These are phyloP conservation scores for Xylaria sp. DNA, from an alignment of 2,329 filamentous ascomycete species.

Conservation along the genomic window DNA sequence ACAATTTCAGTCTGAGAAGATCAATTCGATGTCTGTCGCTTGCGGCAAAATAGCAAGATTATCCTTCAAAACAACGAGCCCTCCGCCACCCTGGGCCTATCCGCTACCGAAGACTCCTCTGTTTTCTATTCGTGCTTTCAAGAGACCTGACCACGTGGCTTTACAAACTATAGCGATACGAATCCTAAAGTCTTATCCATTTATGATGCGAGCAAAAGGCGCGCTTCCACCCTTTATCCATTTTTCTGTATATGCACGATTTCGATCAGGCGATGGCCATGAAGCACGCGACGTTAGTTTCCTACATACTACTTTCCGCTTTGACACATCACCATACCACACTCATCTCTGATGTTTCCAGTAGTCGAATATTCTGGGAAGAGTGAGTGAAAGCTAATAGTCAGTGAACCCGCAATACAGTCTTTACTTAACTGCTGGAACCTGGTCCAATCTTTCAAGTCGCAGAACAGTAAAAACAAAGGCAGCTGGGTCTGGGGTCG, in stretches of 20 bases:
- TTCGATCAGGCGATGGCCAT: not conserved
- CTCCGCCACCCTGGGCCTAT: constrained; percentile 10
- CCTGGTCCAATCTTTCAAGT: constrained; percentile 2
- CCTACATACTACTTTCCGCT: not conserved
- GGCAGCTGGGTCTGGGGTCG: constrained; percentile 10
- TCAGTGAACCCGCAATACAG: not conserved
- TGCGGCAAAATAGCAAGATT: constrained; percentile 5
- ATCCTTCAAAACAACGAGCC: not conserved
- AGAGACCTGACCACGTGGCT: constrained; percentile 14
- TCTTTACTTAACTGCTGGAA: constrained; percentile 2
- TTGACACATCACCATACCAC: not conserved
- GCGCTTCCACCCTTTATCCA: constrained; percentile 19
- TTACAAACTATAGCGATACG: constrained; percentile 18
- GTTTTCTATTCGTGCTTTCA: constrained; percentile 14
- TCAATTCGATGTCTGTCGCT: constrained; percentile 11
- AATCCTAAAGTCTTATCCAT: constrained; percentile 9
- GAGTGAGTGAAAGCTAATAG: not conserved
- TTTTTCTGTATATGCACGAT: constrained; percentile 1
- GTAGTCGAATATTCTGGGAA: not conserved
- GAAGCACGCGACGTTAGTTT: constrained; percentile 6
- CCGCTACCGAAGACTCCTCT: not conserved
- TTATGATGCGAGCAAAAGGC: constrained; percentile 18
- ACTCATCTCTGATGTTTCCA: not conserved
- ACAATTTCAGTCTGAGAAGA: not conserved
- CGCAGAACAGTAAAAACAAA: not conserved